A percentile compares a stretch with the other conserved stretches of the same genome.
Conservation (phyloP, 192 early-diverging fungal species). For the Anaeromyces robustus region DNA sequence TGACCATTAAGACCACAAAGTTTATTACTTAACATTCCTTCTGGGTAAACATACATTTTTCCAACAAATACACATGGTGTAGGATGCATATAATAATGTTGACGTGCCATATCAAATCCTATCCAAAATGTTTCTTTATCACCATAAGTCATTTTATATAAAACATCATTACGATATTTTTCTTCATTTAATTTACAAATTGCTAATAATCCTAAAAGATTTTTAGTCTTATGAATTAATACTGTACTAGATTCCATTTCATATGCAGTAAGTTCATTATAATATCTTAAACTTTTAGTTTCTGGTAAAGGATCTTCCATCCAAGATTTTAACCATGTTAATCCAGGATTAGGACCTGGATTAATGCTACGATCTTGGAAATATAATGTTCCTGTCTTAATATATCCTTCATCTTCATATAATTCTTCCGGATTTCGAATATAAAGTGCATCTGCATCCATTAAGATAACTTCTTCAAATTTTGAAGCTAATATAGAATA, state of each 20-base stretch:
- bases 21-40: no score
- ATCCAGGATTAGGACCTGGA: constrained; percentile 9
- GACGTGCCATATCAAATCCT: constrained; percentile 37
- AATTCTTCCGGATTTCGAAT: constrained; percentile 34
- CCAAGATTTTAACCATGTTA: constrained; percentile 28
- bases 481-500: constrained; percentile 41
- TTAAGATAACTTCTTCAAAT: constrained; percentile 43
- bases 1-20: no score
- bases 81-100: constrained; percentile 12
- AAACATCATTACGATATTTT: constrained; percentile 23
- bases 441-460: constrained; percentile 54
- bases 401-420: constrained; percentile 30
- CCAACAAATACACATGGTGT: no score
- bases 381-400: constrained; percentile 34
- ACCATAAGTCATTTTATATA: constrained; percentile 27
- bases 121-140: constrained; percentile 62
- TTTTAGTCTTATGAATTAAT: constrained; percentile 27
- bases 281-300: background rate
- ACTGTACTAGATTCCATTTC: constrained; percentile 50
- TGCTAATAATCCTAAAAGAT: constrained; percentile 28
- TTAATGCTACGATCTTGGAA: constrained; percentile 44
- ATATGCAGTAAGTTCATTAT: background rate
- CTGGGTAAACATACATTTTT: no score
- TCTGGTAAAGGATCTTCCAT: constrained; percentile 13
- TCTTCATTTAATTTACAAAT: constrained; percentile 21